These are phyloP conservation scores for Pinus albicaulis DNA, from an alignment of 75 land plant species.

Conservation along the genomic window DNA sequence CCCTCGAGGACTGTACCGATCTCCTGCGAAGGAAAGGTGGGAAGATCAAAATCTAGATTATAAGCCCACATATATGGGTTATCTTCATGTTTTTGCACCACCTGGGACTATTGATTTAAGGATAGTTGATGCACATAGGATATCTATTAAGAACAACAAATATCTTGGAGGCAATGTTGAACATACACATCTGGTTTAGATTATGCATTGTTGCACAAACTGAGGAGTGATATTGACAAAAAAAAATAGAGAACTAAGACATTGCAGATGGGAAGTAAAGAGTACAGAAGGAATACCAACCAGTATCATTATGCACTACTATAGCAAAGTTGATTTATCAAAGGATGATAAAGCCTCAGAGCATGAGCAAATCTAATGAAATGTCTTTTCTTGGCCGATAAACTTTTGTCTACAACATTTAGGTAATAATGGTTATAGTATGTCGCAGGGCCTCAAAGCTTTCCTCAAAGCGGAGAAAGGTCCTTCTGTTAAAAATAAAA, in stretches of 20 bases:
- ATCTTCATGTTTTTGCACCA: conserved; percentile 95
- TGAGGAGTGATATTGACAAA: conserved; percentile 95
- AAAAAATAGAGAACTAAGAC: too few relatives aligned
- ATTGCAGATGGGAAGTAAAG: too few relatives aligned
- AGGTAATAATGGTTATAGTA: too few relatives aligned
- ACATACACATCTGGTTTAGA: conserved; percentile 99
- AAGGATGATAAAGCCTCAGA: too few relatives aligned
- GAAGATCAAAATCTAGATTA: conserved; percentile 99
- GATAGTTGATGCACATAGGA: conserved; percentile 76
- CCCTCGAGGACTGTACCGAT: conserved; percentile 62
- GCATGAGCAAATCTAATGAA: conserved; percentile 71
- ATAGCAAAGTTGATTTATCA: too few relatives aligned
- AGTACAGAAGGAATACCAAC: too few relatives aligned
- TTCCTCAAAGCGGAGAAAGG: too few relatives aligned
- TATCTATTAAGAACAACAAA: conserved; percentile 98
- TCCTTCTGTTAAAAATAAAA: too few relatives aligned
- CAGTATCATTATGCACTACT: too few relatives aligned
- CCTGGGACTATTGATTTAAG: conserved; percentile 93
- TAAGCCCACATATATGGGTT: conserved; percentile 77
- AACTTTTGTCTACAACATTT: conserved; percentile 80
- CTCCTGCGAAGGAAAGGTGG: conserved; percentile 94
- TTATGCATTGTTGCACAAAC: conserved; percentile 92
- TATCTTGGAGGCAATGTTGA: conserved; percentile 99
- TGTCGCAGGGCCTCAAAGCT: too few relatives aligned
- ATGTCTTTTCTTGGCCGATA: conserved; percentile 97